Evolutionary conservation across 305 asterid species (phyloP).

Genomic region (Coffea humblotiana): DNA sequence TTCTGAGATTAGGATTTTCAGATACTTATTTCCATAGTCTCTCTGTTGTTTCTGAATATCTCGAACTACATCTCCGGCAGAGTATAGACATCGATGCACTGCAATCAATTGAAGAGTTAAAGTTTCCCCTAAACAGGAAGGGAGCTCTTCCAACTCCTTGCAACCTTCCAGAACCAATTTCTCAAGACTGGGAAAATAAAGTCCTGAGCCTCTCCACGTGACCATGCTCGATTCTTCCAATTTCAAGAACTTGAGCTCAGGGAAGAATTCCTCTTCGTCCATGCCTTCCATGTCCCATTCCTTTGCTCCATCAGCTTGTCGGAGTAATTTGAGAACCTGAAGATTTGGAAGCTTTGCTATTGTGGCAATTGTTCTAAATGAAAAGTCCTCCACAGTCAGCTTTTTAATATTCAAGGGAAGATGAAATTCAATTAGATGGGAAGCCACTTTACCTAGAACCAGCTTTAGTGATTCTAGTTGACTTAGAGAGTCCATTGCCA

Average conservation of each 20-base stretch:
- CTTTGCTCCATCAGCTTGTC: background rate
- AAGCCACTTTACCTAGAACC: too few species aligned
- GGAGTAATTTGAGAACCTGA: conserved; percentile 2
- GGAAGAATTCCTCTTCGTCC: conserved; percentile 3
- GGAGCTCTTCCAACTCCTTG: background rate
- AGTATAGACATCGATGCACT: background rate
- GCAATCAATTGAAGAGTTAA: background rate
- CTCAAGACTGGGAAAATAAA: background rate
- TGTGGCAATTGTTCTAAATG: background rate
- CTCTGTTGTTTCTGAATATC: background rate
- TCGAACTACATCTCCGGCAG: background rate
- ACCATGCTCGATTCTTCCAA: background rate
- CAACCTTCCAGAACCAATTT: background rate
- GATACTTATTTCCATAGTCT: background rate
- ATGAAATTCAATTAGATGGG: too few species aligned
- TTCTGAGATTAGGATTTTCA: background rate
- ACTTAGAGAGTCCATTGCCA: background rate
- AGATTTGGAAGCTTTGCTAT: conserved; percentile 8
- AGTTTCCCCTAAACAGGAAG: background rate
- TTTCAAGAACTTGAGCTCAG: background rate
- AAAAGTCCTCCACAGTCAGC: background rate
- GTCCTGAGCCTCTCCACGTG: background rate
- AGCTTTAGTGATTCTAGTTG: conserved; percentile 4
- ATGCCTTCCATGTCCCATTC: background rate
- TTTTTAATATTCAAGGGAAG: background rate